Percentiles rank a stretch among this genome's conserved stretches.
These are phyloP conservation scores for Ephemerocybe angulata DNA, from an alignment of 768 basidiomycete species.

Conservation along the genomic window DNA sequence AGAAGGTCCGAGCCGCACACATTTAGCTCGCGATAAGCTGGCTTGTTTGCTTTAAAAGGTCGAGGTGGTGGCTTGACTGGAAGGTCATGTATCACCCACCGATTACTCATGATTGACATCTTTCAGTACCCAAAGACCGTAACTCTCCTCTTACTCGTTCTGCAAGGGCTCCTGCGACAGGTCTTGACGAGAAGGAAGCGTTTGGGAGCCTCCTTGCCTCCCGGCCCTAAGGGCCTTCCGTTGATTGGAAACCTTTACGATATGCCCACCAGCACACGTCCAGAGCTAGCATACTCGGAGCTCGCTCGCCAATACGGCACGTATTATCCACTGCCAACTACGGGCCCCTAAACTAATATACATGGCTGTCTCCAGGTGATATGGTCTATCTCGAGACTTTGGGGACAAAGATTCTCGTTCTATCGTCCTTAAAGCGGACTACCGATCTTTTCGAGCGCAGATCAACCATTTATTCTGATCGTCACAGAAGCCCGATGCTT, in stretches of 20 bases:
- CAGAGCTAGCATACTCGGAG: conserved; percentile 9
- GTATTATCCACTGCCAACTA: background rate
- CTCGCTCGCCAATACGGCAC: conserved; percentile 12
- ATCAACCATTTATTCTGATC: conserved; percentile 16
- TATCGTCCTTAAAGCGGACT: conserved; percentile 7
- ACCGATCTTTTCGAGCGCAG: conserved; percentile 15
- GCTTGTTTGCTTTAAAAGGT: too few species aligned
- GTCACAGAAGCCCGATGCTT: conserved; percentile 20
- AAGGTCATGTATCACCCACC: too few species aligned
- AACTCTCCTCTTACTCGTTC: background rate
- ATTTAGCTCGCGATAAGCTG: too few species aligned
- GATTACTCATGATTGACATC: conserved; percentile 3
- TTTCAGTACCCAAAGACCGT: background rate
- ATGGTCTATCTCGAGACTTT: conserved; percentile 14
- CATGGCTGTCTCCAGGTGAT: conserved; percentile 7
- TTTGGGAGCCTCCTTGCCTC: conserved; percentile 9
- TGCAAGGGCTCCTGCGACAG: background rate
- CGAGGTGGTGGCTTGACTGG: too few species aligned
- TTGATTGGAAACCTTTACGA: conserved; percentile 18
- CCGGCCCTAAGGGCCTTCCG: conserved; percentile 17
- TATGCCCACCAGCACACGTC: conserved; percentile 7
- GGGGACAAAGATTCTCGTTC: conserved; percentile 11
- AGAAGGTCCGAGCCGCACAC: too few species aligned
- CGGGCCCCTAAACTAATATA: too few species aligned
- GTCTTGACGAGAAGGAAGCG: background rate